phyloP scores from a whole-genome alignment of 1,284 basidiomycete species.

The Rhizopogon hawkerae region DNA sequence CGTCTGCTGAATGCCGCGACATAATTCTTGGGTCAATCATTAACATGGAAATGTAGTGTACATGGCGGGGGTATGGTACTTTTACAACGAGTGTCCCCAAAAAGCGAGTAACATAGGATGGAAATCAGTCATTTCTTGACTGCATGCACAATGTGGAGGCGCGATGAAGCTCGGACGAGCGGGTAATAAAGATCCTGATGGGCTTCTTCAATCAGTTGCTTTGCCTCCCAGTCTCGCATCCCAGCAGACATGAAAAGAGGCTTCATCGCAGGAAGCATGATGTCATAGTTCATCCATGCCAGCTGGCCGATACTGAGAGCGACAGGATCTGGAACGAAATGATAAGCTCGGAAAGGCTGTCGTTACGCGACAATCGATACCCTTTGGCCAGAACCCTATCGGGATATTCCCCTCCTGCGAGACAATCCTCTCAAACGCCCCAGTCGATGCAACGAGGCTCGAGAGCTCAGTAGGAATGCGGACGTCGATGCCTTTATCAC shows the following conservation, averaged over 20 bases:
- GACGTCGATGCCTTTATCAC: conserved; percentile 43
- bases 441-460: conserved; percentile 36
- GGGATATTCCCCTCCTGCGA: conserved; percentile 46
- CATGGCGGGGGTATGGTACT: conserved; percentile 6
- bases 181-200: conserved; percentile 60
- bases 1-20: not conserved
- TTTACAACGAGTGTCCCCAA: conserved; percentile 3
- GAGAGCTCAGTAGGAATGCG: conserved; percentile 47
- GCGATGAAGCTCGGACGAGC: conserved; percentile 39
- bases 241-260: conserved; percentile 49
- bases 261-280: conserved; percentile 51
- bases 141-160: conserved; percentile 53
- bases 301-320: conserved; percentile 54
- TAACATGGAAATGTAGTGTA: conserved; percentile 1
- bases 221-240: conserved; percentile 43
- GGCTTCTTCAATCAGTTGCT: conserved; percentile 48
- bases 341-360: conserved; percentile 6
- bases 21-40: not conserved
- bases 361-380: conserved; percentile 20
- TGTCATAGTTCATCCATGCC: conserved; percentile 62
- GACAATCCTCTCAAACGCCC: conserved; percentile 43
- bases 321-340: conserved; percentile 22
- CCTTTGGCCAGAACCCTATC: conserved; percentile 53
- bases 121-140: conserved; percentile 29
- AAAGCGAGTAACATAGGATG: not conserved